phyloP scores from a whole-genome alignment of 352 stramenopile species.

The Globisporangium irregulare region DNA sequence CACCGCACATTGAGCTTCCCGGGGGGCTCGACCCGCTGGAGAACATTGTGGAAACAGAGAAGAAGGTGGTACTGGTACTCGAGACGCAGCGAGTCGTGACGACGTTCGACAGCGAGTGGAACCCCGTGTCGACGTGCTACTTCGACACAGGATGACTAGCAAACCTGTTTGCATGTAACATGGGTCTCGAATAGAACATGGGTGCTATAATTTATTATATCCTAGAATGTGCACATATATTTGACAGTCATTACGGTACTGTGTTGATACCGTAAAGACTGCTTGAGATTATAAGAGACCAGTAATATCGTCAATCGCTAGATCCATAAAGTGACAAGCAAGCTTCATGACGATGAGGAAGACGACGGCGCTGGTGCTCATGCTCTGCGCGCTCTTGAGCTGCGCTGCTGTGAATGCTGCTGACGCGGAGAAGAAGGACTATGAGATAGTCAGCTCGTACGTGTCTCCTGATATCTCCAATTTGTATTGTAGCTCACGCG shows the following conservation, averaged over 20 bases:
- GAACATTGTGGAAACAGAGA: constrained; percentile 12
- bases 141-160: constrained; percentile 7
- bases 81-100: constrained; percentile 23
- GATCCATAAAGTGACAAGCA: background rate
- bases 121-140: constrained; percentile 30
- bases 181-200: no score
- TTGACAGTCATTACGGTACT: background rate
- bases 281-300: background rate
- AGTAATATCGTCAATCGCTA: constrained; percentile 5
- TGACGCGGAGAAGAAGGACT: constrained; percentile 7
- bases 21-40: constrained; percentile 45
- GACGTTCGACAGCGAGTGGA: constrained; percentile 41
- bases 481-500: background rate
- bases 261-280: background rate
- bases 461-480: background rate
- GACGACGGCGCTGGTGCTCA: constrained; percentile 8
- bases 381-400: constrained; percentile 4
- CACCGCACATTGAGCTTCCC: constrained; percentile 46
- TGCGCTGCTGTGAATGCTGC: background rate
- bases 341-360: constrained; percentile 1
- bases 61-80: constrained; percentile 23
- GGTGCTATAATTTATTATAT: background rate
- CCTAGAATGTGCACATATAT: background rate
- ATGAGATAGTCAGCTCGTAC: constrained; percentile 22
- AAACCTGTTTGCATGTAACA: background rate